A percentile compares a stretch with the other conserved stretches of the same genome.
Conservation (phyloP, 1,139 yeast species). For the Magnusiomyces fungicola region DNA sequence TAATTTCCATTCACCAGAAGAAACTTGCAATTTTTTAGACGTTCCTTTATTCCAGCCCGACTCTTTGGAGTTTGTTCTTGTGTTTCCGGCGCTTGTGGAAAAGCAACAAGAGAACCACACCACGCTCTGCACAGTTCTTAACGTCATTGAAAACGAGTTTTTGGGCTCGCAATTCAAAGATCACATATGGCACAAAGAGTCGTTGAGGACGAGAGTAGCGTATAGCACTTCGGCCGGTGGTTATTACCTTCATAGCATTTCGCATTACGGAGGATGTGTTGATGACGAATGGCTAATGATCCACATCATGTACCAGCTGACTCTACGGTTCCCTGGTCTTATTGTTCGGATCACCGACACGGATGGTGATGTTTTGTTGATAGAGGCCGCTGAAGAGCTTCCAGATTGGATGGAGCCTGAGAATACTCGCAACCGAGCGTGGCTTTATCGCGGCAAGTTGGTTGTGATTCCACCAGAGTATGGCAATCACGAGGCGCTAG, state of each 20-base stretch:
- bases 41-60: constrained; percentile 6
- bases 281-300: constrained; percentile 9
- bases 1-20: neutral
- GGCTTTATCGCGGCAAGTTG: constrained; percentile 10
- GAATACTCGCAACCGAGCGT: constrained; percentile 7
- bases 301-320: neutral
- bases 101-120: neutral
- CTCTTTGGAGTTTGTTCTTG: constrained; percentile 8
- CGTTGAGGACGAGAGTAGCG: constrained; percentile 3
- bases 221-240: constrained; percentile 1
- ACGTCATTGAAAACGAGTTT: neutral
- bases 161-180: neutral
- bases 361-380: constrained; percentile 13
- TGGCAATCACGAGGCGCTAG: constrained; percentile 1
- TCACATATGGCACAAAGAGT: constrained; percentile 10
- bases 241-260: constrained; percentile 12
- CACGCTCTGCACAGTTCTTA: neutral
- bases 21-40: constrained; percentile 6
- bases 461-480: constrained; percentile 3
- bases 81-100: constrained; percentile 5
- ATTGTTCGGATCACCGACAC: constrained; percentile 7
- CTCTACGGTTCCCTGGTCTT: constrained; percentile 4
- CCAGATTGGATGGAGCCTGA: constrained; percentile 8
- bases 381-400: constrained; percentile 5
- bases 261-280: constrained; percentile 7